phyloP scores from a whole-genome alignment of 2,329 filamentous ascomycete species.

The Calonectria pauciramosa region DNA sequence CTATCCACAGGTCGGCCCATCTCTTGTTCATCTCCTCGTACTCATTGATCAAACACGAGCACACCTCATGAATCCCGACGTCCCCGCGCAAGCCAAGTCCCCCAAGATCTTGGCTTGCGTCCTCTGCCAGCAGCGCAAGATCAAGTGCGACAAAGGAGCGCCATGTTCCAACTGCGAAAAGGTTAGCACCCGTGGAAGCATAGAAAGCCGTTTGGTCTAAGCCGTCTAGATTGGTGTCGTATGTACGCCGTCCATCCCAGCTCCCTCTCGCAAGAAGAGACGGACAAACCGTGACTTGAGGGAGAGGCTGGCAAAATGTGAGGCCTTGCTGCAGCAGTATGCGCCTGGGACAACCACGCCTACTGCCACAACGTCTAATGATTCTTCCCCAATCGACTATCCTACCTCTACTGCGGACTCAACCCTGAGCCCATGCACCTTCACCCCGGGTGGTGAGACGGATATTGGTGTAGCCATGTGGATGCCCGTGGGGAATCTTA shows the following conservation, averaged over 20 bases:
- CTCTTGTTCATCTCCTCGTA: neutral
- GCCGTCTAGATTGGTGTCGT: slow-evolving; percentile 17
- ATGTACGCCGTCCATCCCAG: slow-evolving; percentile 46
- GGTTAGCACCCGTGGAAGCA: slow-evolving; percentile 5
- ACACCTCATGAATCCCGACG: slow-evolving; percentile 13
- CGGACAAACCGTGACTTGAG: slow-evolving; percentile 46
- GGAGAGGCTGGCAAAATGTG: slow-evolving; percentile 42
- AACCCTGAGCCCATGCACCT: slow-evolving; percentile 8
- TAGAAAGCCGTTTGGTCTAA: neutral
- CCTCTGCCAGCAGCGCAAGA: slow-evolving; percentile 18
- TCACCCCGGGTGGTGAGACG: neutral
- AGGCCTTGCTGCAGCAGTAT: slow-evolving; percentile 40
- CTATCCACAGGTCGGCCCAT: neutral
- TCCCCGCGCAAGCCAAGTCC: neutral
- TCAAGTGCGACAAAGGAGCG: slow-evolving; percentile 5
- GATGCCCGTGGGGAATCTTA: slow-evolving; percentile 18
- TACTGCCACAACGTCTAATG: neutral
- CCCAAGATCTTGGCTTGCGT: slow-evolving; percentile 22
- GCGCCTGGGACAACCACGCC: neutral
- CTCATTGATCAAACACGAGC: neutral
- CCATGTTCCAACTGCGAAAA: slow-evolving; percentile 30
- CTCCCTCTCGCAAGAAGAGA: slow-evolving; percentile 45
- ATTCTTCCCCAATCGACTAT: slow-evolving; percentile 9
- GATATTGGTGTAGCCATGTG: slow-evolving; percentile 1
- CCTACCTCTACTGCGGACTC: slow-evolving; percentile 4